Base-by-base conservation (phyloP, 2,329 filamentous ascomycete species). In the Bipolaris victoriae region DNA sequence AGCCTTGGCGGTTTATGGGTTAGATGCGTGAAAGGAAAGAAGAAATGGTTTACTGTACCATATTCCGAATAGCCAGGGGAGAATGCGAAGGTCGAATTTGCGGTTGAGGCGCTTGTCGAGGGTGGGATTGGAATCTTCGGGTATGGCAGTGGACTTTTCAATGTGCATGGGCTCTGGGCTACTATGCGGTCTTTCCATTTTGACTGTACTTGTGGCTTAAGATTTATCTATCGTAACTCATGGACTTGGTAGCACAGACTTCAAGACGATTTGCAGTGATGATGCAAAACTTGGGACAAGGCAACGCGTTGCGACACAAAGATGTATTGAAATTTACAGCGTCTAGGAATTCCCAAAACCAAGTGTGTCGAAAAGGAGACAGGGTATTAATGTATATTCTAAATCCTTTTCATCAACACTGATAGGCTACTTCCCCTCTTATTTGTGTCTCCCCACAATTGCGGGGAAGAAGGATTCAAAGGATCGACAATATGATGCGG, bases 41-140 rank as follows among this genome's bases (percentile, higher is more conserved):
- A 31, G 29, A 7, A 3, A 31, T 31, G 20, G 36, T 7, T 44
- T 16, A 1, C 1, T n/a, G 1, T 57, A 60, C 77, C 78, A 81
- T 13, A 82, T 71, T 9, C 72, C 69, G 45, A 81, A 81, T 5
- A 81, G 71, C 78, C 78, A 80, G 3, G 79, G 79, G 10, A 82
- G 63, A 29, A 81, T 74, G 45, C 78, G 78, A 0, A 64, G 52
- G 63, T 81, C 79, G 49, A 81, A 75, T 46, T 78, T 79, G 20
- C 75, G 67, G 11, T 75, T 80, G 33, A 81, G 70, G 31, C 70
- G 61, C 45, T 64, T 69, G n/a, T 75, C 70, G 1, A 75, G 63
- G 7, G 62, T 62, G 6, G 39, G n/a, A 7, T 64, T 31, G 13
- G 43, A 24, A 3, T 40, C 18, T 16, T 39, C 13, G 0, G 49